Percentiles rank a stretch among this genome's conserved stretches.
Evolutionary conservation across 2,329 filamentous ascomycete species (phyloP).

Genomic region (Pseudogymnoascus sp.): DNA sequence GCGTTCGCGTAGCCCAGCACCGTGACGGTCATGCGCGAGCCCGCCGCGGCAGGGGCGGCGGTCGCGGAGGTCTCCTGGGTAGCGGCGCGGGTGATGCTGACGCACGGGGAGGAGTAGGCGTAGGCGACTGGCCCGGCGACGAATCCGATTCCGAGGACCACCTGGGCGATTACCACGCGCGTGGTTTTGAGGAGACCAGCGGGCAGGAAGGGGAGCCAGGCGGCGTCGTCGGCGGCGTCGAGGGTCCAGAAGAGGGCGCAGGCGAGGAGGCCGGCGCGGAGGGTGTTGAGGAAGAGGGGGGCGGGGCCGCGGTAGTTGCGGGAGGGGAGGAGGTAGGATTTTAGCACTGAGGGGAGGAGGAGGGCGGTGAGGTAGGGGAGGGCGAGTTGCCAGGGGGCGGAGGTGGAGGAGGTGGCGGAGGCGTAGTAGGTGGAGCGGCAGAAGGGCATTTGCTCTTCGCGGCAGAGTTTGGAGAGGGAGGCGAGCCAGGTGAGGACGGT

Average conservation of each 20-base stretch:
- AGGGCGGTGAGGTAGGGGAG: conserved; percentile 71
- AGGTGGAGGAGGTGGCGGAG: conserved; percentile 84
- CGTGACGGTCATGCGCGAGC: conserved; percentile 49
- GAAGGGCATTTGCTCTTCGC: conserved; percentile 97
- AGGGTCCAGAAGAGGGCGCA: conserved; percentile 79
- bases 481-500: conserved; percentile 68
- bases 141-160: conserved; percentile 69
- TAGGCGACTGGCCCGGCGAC: conserved; percentile 80
- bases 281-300: conserved; percentile 72
- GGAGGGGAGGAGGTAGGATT: conserved; percentile 72
- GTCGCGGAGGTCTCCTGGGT: conserved; percentile 23
- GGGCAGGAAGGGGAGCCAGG: conserved; percentile 60
- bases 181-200: conserved; percentile 59
- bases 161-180: conserved; percentile 71
- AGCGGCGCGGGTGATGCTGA: conserved; percentile 51
- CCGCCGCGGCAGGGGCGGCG: conserved; percentile 16
- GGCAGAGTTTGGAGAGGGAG: conserved; percentile 83
- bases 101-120: conserved; percentile 74
- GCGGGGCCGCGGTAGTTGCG: conserved; percentile 83
- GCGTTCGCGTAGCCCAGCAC: conserved; percentile 88
- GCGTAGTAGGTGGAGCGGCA: conserved; percentile 95
- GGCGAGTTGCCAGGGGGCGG: conserved; percentile 76
- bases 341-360: conserved; percentile 64
- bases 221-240: conserved; percentile 77
- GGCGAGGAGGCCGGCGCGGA: conserved; percentile 68